phyloP scores from a whole-genome alignment of 257 asterid species.

The Jacaranda mimosifolia region DNA sequence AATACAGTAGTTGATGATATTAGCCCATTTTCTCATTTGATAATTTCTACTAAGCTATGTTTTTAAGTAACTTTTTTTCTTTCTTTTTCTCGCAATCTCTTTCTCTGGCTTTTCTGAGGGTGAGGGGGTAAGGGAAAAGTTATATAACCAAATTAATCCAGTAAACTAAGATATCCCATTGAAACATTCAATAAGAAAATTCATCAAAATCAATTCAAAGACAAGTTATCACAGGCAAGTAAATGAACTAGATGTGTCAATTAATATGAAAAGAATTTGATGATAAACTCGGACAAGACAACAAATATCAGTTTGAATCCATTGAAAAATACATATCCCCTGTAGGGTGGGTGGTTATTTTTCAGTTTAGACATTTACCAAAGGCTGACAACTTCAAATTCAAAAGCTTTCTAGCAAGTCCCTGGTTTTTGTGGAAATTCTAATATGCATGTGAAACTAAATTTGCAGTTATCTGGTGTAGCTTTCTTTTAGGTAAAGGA shows the following conservation, averaged over 20 bases:
- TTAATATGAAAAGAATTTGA: not conserved
- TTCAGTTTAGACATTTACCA: not conserved
- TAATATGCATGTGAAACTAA: slow-evolving; percentile 13
- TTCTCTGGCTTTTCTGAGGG: not conserved
- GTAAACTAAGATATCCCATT: not conserved
- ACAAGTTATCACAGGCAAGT: not conserved
- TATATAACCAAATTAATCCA: not conserved
- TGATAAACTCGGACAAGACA: not conserved
- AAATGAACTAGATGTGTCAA: slow-evolving; percentile 16
- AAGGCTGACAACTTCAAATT: slow-evolving; percentile 8
- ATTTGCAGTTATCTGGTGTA: not conserved
- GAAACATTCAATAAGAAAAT: not conserved
- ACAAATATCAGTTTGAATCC: not conserved
- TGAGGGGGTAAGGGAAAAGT: not conserved
- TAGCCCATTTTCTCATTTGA: not conserved
- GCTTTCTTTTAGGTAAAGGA: not conserved
- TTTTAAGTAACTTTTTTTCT: not conserved
- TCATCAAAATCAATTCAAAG: not conserved
- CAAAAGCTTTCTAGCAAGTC: slow-evolving; percentile 10
- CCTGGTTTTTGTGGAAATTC: not conserved
- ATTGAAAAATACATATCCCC: not conserved
- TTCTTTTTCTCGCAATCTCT: not conserved
- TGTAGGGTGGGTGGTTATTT: not conserved
- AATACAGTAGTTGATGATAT: not conserved
- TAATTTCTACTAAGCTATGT: not conserved